Conservation (phyloP, 2,329 filamentous ascomycete species). For the Aureobasidium uvarum region DNA sequence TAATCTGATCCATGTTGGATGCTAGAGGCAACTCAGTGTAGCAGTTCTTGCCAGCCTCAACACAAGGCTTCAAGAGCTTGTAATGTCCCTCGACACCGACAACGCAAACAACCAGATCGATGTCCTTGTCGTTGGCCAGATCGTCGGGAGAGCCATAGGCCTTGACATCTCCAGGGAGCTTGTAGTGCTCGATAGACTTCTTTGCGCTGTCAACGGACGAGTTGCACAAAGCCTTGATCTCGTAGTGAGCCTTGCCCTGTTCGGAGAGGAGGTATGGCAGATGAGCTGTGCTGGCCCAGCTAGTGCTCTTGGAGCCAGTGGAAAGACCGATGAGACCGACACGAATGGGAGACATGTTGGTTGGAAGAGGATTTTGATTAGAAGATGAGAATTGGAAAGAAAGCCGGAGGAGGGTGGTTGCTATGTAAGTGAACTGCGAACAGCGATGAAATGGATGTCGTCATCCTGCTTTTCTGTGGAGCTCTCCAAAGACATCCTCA, state of each 20-base stretch:
- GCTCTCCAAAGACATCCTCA: background rate
- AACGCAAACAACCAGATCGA: constrained; percentile 51
- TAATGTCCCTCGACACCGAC: constrained; percentile 49
- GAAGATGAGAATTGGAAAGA: background rate
- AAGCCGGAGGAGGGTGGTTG: background rate
- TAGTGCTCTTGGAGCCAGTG: constrained; percentile 35
- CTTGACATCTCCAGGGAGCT: constrained; percentile 42
- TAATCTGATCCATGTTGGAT: constrained; percentile 43
- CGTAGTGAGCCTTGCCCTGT: constrained; percentile 38
- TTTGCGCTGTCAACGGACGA: constrained; percentile 46
- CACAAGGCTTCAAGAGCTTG: constrained; percentile 43
- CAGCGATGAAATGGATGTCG: background rate
- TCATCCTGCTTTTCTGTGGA: background rate
- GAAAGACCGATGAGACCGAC: constrained; percentile 61
- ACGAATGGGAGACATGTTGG: constrained; percentile 47
- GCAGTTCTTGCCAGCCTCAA: constrained; percentile 49
- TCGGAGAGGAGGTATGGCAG: constrained; percentile 55
- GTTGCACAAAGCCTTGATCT: constrained; percentile 53
- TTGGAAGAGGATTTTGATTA: background rate
- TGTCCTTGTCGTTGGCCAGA: constrained; percentile 47
- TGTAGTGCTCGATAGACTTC: constrained; percentile 44
- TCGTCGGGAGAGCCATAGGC: constrained; percentile 47
- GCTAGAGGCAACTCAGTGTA: constrained; percentile 55
- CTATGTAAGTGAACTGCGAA: background rate
- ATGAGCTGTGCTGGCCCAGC: constrained; percentile 58